These are phyloP conservation scores for Aspergillus indologenus DNA, from an alignment of 495 filamentous ascomycete genomes.

Conservation along the genomic window DNA sequence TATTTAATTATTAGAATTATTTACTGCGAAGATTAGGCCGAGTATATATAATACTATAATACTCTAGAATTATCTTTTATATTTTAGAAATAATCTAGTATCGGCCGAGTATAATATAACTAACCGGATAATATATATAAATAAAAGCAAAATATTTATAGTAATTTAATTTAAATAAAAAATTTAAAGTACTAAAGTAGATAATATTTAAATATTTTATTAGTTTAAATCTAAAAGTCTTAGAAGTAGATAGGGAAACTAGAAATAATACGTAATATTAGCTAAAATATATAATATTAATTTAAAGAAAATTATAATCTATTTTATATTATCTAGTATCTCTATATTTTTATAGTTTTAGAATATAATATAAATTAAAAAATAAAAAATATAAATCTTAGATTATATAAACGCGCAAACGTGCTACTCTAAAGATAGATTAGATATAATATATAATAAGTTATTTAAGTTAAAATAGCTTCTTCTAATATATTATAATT, in stretches of 20 bases:
- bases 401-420: neutral
- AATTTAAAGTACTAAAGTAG: neutral
- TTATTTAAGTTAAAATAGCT: neutral
- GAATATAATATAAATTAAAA: neutral
- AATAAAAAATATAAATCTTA: neutral
- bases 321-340: neutral
- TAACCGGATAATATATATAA: neutral
- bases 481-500: neutral
- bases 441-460: neutral
- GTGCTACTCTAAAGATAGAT: neutral
- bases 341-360: neutral
- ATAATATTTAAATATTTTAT: neutral
- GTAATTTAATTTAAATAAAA: neutral
- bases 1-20: neutral
- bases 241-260: neutral
- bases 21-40: neutral
- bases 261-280: neutral
- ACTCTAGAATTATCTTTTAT: neutral
- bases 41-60: neutral
- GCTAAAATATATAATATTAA: neutral
- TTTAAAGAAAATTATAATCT: neutral
- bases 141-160: neutral
- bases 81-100: neutral
- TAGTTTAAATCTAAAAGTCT: neutral
- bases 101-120: neutral